A percentile compares a stretch with the other conserved stretches of the same genome.
Conservation (phyloP, 768 basidiomycete genomes). For the Boletus subcaerulescens region DNA sequence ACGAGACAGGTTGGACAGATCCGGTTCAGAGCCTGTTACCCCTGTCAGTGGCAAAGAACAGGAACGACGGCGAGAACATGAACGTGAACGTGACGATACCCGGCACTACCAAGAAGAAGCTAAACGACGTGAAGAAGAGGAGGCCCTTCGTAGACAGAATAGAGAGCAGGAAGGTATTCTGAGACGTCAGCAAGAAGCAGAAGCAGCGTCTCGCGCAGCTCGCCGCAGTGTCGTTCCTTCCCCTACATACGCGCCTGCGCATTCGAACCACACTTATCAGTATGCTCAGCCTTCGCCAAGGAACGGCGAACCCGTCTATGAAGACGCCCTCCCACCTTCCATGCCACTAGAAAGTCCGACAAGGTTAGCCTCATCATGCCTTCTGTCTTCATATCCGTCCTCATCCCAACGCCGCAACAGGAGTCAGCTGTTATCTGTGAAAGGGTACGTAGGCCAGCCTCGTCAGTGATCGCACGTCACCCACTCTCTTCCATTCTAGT, state of each 20-base stretch:
- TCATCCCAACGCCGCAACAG: slow-evolving; percentile 26
- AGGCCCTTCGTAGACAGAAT: slow-evolving; percentile 40
- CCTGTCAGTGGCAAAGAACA: slow-evolving; percentile 27
- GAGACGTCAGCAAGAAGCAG: slow-evolving; percentile 58
- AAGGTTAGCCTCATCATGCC: slow-evolving; percentile 46
- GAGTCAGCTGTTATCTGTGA: slow-evolving; percentile 28
- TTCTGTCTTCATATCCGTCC: slow-evolving; percentile 33
- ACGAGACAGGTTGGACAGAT: slow-evolving; percentile 22
- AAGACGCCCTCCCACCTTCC: slow-evolving; percentile 33
- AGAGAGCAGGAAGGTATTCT: slow-evolving; percentile 57
- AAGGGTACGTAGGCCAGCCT: slow-evolving; percentile 33
- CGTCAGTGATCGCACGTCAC: slow-evolving; percentile 6
- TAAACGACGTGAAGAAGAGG: slow-evolving; percentile 47
- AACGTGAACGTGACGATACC: slow-evolving; percentile 27
- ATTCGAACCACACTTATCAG: slow-evolving; percentile 34
- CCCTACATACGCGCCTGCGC: slow-evolving; percentile 25
- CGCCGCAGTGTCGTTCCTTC: slow-evolving; percentile 36
- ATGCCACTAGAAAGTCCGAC: slow-evolving; percentile 69
- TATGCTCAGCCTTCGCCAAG: slow-evolving; percentile 31
- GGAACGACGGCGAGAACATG: slow-evolving; percentile 24
- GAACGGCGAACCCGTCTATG: slow-evolving; percentile 29
- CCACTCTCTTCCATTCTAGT: slow-evolving; percentile 24
- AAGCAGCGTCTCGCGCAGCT: slow-evolving; percentile 45
- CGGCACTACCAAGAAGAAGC: slow-evolving; percentile 44
- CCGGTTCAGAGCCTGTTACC: slow-evolving; percentile 25